Evolutionary conservation across 2,329 filamentous ascomycete genomes (phyloP).

Genomic region (Fusarium nisikadoi): DNA sequence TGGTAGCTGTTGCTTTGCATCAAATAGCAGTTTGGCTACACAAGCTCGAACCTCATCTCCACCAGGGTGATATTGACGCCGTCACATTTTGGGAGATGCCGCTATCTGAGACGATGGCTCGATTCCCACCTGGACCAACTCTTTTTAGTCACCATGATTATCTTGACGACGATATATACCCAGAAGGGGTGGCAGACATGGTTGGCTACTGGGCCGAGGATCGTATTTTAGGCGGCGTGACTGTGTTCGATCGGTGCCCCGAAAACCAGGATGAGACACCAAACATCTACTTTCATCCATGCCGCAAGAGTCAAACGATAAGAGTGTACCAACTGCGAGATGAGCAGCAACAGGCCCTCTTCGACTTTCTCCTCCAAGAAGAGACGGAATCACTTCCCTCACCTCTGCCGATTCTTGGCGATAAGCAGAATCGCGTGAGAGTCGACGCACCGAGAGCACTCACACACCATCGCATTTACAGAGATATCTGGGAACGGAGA

Average conservation of each 20-base stretch:
- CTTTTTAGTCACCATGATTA: conserved; percentile 23
- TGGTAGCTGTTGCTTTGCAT: conserved; percentile 11
- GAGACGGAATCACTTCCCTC: background rate
- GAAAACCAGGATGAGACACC: background rate
- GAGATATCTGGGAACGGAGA: conserved; percentile 29
- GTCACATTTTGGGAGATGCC: conserved; percentile 21
- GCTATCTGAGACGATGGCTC: background rate
- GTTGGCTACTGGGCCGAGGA: conserved; percentile 32
- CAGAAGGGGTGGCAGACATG: conserved; percentile 14
- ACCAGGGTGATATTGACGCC: conserved; percentile 11
- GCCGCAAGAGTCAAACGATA: conserved; percentile 17
- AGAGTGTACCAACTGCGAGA: conserved; percentile 23
- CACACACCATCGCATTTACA: conserved; percentile 13
- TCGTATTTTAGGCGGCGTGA: conserved; percentile 15
- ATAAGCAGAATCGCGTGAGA: conserved; percentile 13
- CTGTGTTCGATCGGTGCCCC: conserved; percentile 3
- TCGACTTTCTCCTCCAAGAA: conserved; percentile 8
- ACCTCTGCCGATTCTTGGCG: conserved; percentile 13
- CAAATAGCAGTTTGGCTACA: conserved; percentile 13
- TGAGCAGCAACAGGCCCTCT: conserved; percentile 15
- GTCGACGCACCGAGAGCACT: conserved; percentile 15
- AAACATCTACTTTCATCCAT: conserved; percentile 27
- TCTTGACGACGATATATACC: conserved; percentile 26
- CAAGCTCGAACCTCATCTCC: conserved; percentile 9
- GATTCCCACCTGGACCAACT: conserved; percentile 1